phyloP scores from a whole-genome alignment of 257 asterid genomes.

The Primulina huaijiensis region DNA sequence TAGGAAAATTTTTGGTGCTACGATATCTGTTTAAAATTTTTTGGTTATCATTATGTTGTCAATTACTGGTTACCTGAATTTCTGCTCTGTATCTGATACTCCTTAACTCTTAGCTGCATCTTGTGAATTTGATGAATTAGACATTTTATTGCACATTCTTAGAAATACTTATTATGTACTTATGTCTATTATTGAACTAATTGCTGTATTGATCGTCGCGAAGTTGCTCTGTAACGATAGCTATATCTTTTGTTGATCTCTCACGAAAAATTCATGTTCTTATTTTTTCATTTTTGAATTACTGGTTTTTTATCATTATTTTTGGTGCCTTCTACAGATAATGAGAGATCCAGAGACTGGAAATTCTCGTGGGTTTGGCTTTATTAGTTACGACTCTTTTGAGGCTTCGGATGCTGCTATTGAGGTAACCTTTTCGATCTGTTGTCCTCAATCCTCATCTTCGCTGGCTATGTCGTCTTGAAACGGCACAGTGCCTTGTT shows the following conservation, averaged over 20 bases:
- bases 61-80: neutral
- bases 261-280: neutral
- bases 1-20: neutral
- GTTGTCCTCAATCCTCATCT: slow-evolving; percentile 3
- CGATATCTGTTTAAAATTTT: too few relatives aligned
- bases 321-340: slow-evolving; percentile 45
- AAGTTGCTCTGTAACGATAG: neutral
- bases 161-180: too few relatives aligned
- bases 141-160: too few relatives aligned
- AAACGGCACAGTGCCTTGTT: neutral
- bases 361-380: slow-evolving; percentile 95
- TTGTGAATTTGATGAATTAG: neutral
- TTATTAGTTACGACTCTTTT: slow-evolving; percentile 93
- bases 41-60: neutral
- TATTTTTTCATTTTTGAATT: too few relatives aligned
- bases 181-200: neutral
- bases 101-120: neutral
- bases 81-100: neutral
- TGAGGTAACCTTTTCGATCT: slow-evolving; percentile 46
- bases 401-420: slow-evolving; percentile 99
- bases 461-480: slow-evolving; percentile 20
- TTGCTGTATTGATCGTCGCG: neutral
- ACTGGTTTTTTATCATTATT: neutral
- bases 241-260: too few relatives aligned
- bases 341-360: slow-evolving; percentile 99